Conservation (phyloP, 768 basidiomycete genomes). For the Macrolepiota albuminosa region DNA sequence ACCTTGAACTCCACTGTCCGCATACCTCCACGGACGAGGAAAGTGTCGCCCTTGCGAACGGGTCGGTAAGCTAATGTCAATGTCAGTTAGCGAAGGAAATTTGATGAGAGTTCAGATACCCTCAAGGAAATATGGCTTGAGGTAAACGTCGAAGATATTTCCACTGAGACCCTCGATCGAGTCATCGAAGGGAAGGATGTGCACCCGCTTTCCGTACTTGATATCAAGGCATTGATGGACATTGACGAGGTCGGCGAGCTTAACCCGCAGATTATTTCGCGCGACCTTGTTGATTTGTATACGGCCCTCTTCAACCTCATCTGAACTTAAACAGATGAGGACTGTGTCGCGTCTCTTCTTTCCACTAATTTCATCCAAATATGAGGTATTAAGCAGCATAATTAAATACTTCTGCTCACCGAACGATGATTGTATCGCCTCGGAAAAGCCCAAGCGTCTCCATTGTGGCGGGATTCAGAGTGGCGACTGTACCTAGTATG, state of each 20-base stretch:
- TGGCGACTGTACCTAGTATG: slow-evolving; percentile 60
- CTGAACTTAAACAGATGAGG: slow-evolving; percentile 91
- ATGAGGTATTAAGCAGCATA: background rate
- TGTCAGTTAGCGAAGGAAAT: background rate
- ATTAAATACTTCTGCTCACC: slow-evolving; percentile 42
- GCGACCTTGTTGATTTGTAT: slow-evolving; percentile 99
- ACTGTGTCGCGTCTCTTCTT: slow-evolving; percentile 98
- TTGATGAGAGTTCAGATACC: slow-evolving; percentile 36
- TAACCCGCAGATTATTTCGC: slow-evolving; percentile 97
- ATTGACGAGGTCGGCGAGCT: slow-evolving; percentile 93
- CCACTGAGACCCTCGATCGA: slow-evolving; percentile 97
- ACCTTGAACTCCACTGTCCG: slow-evolving; percentile 99
- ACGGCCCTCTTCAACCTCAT: slow-evolving; percentile 96
- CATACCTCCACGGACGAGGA: slow-evolving; percentile 98
- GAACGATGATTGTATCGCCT: slow-evolving; percentile 93
- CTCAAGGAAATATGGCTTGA: slow-evolving; percentile 99
- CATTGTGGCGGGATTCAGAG: slow-evolving; percentile 95
- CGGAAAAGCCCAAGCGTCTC: slow-evolving; percentile 90
- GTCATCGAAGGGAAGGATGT: slow-evolving; percentile 96
- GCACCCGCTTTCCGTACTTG: slow-evolving; percentile 98
- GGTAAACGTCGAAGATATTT: slow-evolving; percentile 97
- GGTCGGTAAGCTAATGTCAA: slow-evolving; percentile 75
- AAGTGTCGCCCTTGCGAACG: slow-evolving; percentile 96
- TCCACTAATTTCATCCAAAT: slow-evolving; percentile 46
- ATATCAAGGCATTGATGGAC: slow-evolving; percentile 97